Conservation (phyloP, 768 basidiomycete species). For the Pisolithus albus region DNA sequence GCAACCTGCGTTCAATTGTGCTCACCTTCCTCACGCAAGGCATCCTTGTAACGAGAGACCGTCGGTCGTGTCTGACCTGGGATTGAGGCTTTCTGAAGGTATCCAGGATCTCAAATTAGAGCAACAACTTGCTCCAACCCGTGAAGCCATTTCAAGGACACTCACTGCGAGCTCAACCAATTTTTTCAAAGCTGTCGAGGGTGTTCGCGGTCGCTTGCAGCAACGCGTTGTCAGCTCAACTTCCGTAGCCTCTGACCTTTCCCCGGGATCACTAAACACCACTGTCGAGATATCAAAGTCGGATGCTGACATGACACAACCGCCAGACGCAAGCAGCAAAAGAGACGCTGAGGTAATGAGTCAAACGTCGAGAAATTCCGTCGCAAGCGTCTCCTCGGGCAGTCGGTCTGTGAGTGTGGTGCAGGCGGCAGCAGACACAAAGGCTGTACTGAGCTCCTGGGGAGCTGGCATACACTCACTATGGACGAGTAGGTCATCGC, state of each 20-base stretch:
- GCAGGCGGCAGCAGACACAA: constrained; percentile 29
- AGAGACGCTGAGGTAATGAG: constrained; percentile 7
- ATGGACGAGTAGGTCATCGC: constrained; percentile 34
- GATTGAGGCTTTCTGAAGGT: constrained; percentile 86
- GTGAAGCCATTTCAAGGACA: constrained; percentile 81
- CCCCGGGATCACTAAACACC: constrained; percentile 12
- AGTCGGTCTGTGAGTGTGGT: constrained; percentile 21
- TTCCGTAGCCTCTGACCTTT: constrained; percentile 17
- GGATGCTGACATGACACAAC: constrained; percentile 17
- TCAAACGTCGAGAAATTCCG: constrained; percentile 24
- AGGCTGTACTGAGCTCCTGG: constrained; percentile 32
- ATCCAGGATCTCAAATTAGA: constrained; percentile 91
- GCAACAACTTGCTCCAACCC: constrained; percentile 87
- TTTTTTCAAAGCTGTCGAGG: constrained; percentile 87
- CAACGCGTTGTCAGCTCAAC: constrained; percentile 29
- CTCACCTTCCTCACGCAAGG: constrained; percentile 31
- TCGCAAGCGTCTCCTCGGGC: constrained; percentile 5
- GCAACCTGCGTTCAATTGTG: too few species aligned
- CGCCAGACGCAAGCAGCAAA: constrained; percentile 10
- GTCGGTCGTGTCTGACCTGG: constrained; percentile 84
- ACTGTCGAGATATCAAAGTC: constrained; percentile 26
- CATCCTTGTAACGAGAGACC: constrained; percentile 93
- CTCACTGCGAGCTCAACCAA: constrained; percentile 66
- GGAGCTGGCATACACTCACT: constrained; percentile 45
- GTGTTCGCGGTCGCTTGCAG: constrained; percentile 72